These are phyloP conservation scores for Fusarium sp. DNA, from an alignment of 2,329 filamentous ascomycete species.

Conservation along the genomic window DNA sequence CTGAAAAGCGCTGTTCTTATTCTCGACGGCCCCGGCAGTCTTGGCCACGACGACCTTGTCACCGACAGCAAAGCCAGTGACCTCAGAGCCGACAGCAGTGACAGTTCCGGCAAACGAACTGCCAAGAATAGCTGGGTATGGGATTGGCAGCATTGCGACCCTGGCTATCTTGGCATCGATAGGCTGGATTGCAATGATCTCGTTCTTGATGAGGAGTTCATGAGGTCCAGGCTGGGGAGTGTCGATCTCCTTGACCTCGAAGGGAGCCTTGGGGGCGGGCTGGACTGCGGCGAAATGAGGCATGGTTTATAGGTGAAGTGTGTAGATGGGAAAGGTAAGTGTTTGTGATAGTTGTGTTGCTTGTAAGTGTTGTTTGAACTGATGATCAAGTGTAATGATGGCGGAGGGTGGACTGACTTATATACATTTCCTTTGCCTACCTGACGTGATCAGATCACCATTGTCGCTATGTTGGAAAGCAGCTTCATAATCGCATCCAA, in stretches of 20 bases:
- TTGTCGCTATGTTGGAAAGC: background rate
- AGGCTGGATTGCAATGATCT: constrained; percentile 31
- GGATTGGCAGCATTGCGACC: constrained; percentile 30
- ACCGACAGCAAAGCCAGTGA: constrained; percentile 20
- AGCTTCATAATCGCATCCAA: background rate
- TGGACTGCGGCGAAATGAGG: constrained; percentile 27
- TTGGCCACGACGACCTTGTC: constrained; percentile 31
- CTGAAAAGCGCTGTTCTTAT: constrained; percentile 32
- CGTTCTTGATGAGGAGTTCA: constrained; percentile 33
- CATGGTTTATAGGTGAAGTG: background rate
- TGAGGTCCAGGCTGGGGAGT: constrained; percentile 28
- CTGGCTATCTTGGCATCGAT: constrained; percentile 35
- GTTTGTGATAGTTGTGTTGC: background rate
- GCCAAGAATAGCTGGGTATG: constrained; percentile 27
- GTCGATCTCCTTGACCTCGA: constrained; percentile 22
- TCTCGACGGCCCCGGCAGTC: constrained; percentile 24
- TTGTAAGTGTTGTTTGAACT: background rate
- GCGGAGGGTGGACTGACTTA: background rate
- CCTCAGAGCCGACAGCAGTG: constrained; percentile 8
- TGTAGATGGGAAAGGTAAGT: background rate
- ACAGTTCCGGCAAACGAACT: constrained; percentile 31
- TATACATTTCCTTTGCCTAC: background rate
- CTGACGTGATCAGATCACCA: background rate
- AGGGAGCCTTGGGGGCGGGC: constrained; percentile 26
- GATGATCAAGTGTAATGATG: background rate